Evolutionary conservation across 768 basidiomycete genomes (phyloP), one percentile per base, ranked within the genome.

Genomic region (Tremella yokohamensis): DNA sequence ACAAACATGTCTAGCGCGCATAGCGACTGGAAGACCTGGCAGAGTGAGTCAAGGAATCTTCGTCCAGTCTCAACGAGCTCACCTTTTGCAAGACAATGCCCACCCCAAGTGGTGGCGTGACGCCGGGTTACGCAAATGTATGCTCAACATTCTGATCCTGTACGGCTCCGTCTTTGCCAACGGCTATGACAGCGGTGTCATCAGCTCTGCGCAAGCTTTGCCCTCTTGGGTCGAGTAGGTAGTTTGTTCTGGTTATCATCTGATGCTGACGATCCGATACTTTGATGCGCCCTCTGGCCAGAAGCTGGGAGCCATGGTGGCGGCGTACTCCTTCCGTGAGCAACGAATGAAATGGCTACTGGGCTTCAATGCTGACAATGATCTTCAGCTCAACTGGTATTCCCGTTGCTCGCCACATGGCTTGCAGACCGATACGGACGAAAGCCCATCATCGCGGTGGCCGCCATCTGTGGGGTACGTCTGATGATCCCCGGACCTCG

Each of bases 211-310:
- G 1, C 54, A 34, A 25, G 40, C 29, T 13, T 24, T 16, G 11
- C 8, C 15, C 18, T 20, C 54, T 47, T 47, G 49, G 49, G 24
- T 49, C 25, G 25, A n/a, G 49, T 49, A 22, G 20, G 49, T 29
- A 16, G 25, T 20, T 7, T 49, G 3, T 29, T 19, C 3, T 8
- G 2, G 18, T n/a, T 44, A 44, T 3, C 24, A 37, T 22, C 48
- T 47, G 49, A 12, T 59, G n/a, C 53, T 48, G 4, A 15, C 12
- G 8, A 56, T 16, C n/a, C 40, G n/a, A 8, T 63, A 63, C 60
- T 69, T 72, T 50, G 40, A 60, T 20, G n/a, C 56, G 48, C 70
- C 70, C 1, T 15, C 45, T 3, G 70, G 70, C 2, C 57, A 57
- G 15, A 49, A 55, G 1, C 54, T 72, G 1, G 70, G 70, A 1